Conservation (phyloP, 495 filamentous ascomycete genomes). For the Penicillium bialowiezense region DNA sequence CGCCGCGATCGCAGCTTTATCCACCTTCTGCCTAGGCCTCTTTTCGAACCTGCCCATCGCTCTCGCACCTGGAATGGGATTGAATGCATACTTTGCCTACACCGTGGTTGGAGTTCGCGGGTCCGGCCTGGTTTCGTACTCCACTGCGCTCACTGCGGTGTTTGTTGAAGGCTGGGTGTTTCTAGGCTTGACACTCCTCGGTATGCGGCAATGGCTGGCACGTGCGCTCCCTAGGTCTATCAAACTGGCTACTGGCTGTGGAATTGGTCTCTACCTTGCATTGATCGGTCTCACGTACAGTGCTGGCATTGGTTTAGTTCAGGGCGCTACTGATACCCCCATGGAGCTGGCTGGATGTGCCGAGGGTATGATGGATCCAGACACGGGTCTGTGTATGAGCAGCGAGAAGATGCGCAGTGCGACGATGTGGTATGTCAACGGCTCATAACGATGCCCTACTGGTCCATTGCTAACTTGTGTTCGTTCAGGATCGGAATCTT, state of each 20-base stretch:
- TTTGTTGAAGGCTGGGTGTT: conserved; percentile 82
- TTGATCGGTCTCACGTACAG: conserved; percentile 76
- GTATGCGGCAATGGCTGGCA: conserved; percentile 80
- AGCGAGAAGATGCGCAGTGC: conserved; percentile 69
- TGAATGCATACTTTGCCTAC: conserved; percentile 83
- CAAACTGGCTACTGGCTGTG: conserved; percentile 79
- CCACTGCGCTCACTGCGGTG: conserved; percentile 71
- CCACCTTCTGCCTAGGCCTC: conserved; percentile 72
- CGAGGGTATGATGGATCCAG: conserved; percentile 10
- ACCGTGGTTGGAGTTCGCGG: conserved; percentile 77
- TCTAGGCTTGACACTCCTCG: conserved; percentile 63
- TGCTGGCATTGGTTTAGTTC: conserved; percentile 73
- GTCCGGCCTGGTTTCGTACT: conserved; percentile 61
- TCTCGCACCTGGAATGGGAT: conserved; percentile 77
- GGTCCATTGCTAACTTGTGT: no score
- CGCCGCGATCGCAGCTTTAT: conserved; percentile 69
- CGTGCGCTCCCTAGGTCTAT: conserved; percentile 72
- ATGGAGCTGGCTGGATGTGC: conserved; percentile 69
- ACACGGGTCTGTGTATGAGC: conserved; percentile 48
- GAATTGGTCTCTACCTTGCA: conserved; percentile 78
- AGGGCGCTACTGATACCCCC: conserved; percentile 56
- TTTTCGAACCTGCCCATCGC: conserved; percentile 71
- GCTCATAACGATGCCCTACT: no score
- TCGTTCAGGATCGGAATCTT: conserved; percentile 86
- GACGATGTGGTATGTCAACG: no score